Evolutionary conservation across 1,284 basidiomycete species (phyloP), one percentile per base, ranked within the genome.

Genomic region (Ganoderma lucidum): DNA sequence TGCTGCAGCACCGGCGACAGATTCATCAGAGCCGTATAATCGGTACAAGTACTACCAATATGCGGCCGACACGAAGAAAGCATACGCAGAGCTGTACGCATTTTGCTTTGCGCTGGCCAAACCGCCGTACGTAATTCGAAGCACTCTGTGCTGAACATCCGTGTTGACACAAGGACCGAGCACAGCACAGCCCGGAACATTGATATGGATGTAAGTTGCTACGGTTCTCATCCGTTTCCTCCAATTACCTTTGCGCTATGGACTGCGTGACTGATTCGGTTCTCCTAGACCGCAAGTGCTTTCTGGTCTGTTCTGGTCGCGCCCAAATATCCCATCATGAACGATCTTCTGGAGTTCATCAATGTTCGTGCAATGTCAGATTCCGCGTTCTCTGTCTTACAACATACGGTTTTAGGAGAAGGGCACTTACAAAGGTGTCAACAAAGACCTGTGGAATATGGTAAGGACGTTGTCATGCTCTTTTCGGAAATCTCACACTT

Each of bases 381-480:
- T 48, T 17, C 19, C n/a, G 67, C 48, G 35, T 17, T 61, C 19
- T 19, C 28, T 48, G n/a, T 53, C 35, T 66, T 65, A 45, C 55
- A 41, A 44, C 12, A 65, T 68, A 12, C 61, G 64, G 5, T 59
- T 37, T 15, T 77, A 93, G 90, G 86, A 90, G 70, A 87, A 84
- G 66, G 85, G 84, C 9, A 85, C 82, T 1, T 93, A 92, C 80
- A 93, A 89, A 75, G 91, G 90, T 0, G 88, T 88, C 6, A 94
- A 93, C 77, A 94, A 93, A 75, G 93, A 94, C 79, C 79, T 94
- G n/a, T 94, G 93, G 93, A 86, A 79, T 67, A 94, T 94, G 93
- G 92, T 92, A 69, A n/a, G 84, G 81, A 10, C 28, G 15, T 56
- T 51, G 48, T 1, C 48, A 51, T 51, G 30, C 53, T 32, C 30